A percentile compares a stretch with the other conserved stretches of the same genome.
These are phyloP conservation scores for Neonothopanus nambi DNA, from an alignment of 1,284 basidiomycete species.

Conservation along the genomic window DNA sequence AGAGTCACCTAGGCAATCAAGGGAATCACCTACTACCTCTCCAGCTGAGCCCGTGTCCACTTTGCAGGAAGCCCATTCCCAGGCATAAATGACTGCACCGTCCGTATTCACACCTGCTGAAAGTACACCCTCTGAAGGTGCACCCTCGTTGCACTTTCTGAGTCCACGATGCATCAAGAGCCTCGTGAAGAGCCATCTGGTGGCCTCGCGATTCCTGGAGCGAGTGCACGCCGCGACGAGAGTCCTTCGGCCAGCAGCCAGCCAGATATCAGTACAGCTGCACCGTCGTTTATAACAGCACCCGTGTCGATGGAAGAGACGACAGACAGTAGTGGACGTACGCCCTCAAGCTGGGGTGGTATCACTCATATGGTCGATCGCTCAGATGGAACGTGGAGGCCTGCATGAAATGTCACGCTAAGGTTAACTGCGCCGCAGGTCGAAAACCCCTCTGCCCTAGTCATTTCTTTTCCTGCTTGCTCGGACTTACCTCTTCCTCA, in stretches of 20 bases:
- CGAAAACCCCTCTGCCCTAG: not conserved
- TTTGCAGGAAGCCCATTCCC: constrained; percentile 5
- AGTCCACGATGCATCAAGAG: constrained; percentile 15
- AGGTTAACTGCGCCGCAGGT: not conserved
- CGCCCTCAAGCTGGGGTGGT: constrained; percentile 39
- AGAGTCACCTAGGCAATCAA: not conserved
- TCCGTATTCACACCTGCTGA: constrained; percentile 2
- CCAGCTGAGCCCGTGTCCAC: not conserved
- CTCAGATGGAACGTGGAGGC: constrained; percentile 31
- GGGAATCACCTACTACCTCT: not conserved
- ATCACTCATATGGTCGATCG: constrained; percentile 41
- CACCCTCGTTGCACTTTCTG: constrained; percentile 14
- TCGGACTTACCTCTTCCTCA: not conserved
- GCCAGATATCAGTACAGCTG: constrained; percentile 66
- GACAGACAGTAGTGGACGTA: constrained; percentile 38
- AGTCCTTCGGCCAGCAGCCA: constrained; percentile 36
- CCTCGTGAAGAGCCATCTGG: constrained; percentile 7
- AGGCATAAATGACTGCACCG: constrained; percentile 1
- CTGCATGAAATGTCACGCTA: constrained; percentile 23
- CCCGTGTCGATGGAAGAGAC: constrained; percentile 57
- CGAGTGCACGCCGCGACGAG: constrained; percentile 10
- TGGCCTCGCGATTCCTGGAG: constrained; percentile 12
- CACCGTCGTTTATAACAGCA: constrained; percentile 64
- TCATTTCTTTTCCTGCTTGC: not conserved
- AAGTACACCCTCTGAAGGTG: not conserved